A percentile compares a stretch with the other conserved stretches of the same genome.
These are phyloP conservation scores for Tricholoma bakamatsutake DNA, from an alignment of 768 basidiomycete genomes.

Conservation along the genomic window DNA sequence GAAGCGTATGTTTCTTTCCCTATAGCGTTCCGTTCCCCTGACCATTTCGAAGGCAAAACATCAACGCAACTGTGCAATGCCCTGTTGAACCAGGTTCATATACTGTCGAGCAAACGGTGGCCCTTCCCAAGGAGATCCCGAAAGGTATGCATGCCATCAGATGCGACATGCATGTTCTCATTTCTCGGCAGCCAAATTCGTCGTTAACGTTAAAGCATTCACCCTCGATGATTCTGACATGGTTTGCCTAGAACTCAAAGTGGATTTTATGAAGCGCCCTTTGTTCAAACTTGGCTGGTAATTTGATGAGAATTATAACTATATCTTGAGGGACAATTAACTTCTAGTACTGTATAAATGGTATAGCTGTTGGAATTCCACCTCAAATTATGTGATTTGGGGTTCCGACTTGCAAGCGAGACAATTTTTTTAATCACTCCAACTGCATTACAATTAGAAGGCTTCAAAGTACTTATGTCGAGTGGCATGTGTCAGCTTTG, in stretches of 20 bases:
- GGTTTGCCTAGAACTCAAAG: constrained; percentile 73
- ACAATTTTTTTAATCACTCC: too few species aligned
- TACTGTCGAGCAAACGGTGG: constrained; percentile 74
- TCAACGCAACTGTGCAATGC: constrained; percentile 75
- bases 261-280: constrained; percentile 62
- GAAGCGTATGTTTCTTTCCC: constrained; percentile 69
- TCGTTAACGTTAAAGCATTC: constrained; percentile 60
- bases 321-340: neutral
- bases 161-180: constrained; percentile 1
- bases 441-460: too few species aligned
- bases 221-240: constrained; percentile 69
- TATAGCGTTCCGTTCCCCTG: constrained; percentile 3
- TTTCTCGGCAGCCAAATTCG: constrained; percentile 71
- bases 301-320: neutral
- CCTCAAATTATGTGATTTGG: too few species aligned
- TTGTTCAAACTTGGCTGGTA: constrained; percentile 30
- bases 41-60: constrained; percentile 49
- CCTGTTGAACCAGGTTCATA: constrained; percentile 74
- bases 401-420: too few species aligned
- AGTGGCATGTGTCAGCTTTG: too few species aligned
- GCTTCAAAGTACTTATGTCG: too few species aligned
- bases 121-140: constrained; percentile 89
- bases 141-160: constrained; percentile 38
- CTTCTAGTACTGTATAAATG: neutral
- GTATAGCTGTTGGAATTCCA: too few species aligned